Percentiles rank a stretch among this genome's conserved stretches.
phyloP scores from a whole-genome alignment of 169 alveolate genomes.

The Eimeria maxima region DNA sequence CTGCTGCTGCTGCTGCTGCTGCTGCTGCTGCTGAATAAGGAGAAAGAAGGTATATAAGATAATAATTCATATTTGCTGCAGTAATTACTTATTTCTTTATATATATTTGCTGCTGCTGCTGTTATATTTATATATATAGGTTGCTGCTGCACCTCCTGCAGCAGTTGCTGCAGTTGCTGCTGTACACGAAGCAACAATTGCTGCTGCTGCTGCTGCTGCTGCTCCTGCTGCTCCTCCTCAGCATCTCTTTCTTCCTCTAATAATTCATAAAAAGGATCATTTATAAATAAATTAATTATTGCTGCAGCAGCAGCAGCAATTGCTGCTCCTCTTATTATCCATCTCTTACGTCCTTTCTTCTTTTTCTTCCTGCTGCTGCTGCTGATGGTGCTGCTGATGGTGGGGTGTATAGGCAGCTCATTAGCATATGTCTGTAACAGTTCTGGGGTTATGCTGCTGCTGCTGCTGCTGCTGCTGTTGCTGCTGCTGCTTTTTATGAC shows the following conservation, averaged over 20 bases:
- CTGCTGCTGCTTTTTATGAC: background rate
- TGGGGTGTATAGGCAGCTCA: background rate
- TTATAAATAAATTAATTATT: too few species aligned
- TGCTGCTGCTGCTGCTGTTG: background rate
- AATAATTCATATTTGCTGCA: background rate
- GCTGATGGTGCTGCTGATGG: too few species aligned
- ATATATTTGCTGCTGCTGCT: too few species aligned
- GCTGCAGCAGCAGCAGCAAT: background rate
- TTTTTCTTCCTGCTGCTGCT: background rate
- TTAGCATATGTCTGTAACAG: background rate
- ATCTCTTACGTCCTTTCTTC: background rate
- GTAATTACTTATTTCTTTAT: too few species aligned
- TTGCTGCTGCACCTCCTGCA: too few species aligned
- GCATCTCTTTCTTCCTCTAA: background rate
- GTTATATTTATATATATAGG: too few species aligned
- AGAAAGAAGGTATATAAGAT: background rate
- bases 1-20: constrained; percentile 61
- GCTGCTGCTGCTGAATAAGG: background rate
- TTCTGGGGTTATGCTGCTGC: background rate
- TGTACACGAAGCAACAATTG: background rate
- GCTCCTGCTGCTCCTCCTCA: constrained; percentile 9
- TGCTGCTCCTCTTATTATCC: background rate
- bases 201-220: constrained; percentile 39
- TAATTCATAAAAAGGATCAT: background rate
- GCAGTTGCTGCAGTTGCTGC: background rate